phyloP scores from a whole-genome alignment of 2,329 filamentous ascomycete genomes.

The Kalaharituber pfeilii region DNA sequence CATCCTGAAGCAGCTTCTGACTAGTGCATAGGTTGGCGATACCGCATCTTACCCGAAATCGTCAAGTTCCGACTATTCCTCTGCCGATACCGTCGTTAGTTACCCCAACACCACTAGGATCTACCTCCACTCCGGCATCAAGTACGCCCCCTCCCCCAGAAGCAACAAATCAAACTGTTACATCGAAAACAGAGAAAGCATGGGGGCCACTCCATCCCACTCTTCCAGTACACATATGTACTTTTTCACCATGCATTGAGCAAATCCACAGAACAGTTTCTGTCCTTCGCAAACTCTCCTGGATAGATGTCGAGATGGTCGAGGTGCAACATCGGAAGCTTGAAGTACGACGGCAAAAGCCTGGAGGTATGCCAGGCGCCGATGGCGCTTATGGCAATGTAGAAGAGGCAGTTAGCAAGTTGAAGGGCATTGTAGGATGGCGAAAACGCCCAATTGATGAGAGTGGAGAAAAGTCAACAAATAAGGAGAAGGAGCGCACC shows the following conservation, averaged over 20 bases:
- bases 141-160: conserved; percentile 28
- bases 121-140: background rate
- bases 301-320: conserved; percentile 87
- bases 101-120: background rate
- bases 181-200: conserved; percentile 1
- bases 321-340: conserved; percentile 67
- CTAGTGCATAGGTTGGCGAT: conserved; percentile 40
- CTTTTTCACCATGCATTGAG: conserved; percentile 93
- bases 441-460: conserved; percentile 1
- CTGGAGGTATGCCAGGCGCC: conserved; percentile 45
- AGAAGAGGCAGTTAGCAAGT: conserved; percentile 53
- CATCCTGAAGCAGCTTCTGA: background rate
- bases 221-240: conserved; percentile 65
- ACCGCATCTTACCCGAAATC: conserved; percentile 48
- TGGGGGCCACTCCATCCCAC: conserved; percentile 42
- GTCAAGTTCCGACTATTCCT: conserved; percentile 7
- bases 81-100: conserved; percentile 1
- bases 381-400: conserved; percentile 25
- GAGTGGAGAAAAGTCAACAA: conserved; percentile 17
- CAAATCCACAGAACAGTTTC: conserved; percentile 79
- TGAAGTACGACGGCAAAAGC: conserved; percentile 58
- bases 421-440: conserved; percentile 30
- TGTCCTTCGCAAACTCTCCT: conserved; percentile 60
- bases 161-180: conserved; percentile 5
- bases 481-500: conserved; percentile 20